Percentiles rank a stretch among this genome's conserved stretches.
Evolutionary conservation across 805 yeast genomes (phyloP).

Genomic region (Candida vaughaniae): DNA sequence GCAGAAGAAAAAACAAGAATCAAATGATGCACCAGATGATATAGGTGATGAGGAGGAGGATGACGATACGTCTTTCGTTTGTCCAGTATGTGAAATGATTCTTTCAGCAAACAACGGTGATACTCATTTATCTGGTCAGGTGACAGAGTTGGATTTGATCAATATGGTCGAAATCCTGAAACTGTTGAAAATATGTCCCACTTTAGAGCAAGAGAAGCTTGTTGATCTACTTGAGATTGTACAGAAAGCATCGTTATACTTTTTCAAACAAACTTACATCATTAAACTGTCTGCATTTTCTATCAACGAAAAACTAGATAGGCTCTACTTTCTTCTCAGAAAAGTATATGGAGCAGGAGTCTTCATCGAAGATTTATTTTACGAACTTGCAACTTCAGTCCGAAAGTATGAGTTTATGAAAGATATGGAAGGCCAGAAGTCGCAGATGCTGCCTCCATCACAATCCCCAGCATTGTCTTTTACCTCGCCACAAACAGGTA

Average conservation of each 20-base stretch:
- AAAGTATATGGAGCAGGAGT: slow-evolving; percentile 33
- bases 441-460: not conserved
- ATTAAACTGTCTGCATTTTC: slow-evolving; percentile 12
- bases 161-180: slow-evolving; percentile 14
- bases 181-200: slow-evolving; percentile 19
- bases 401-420: slow-evolving; percentile 10
- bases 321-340: slow-evolving; percentile 23
- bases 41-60: slow-evolving; percentile 13
- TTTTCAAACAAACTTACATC: slow-evolving; percentile 11
- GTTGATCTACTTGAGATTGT: slow-evolving; percentile 16
- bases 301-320: slow-evolving; percentile 19
- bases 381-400: slow-evolving; percentile 17
- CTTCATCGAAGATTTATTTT: slow-evolving; percentile 21
- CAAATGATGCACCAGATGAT: slow-evolving; percentile 4
- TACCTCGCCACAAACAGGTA: no score
- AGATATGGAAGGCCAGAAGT: not conserved
- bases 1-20: slow-evolving; percentile 1
- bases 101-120: slow-evolving; percentile 17
- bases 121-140: slow-evolving; percentile 13
- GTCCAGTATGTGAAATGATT: slow-evolving; percentile 33
- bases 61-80: slow-evolving; percentile 20
- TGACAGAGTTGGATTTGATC: slow-evolving; percentile 15
- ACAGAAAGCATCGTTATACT: slow-evolving; percentile 7
- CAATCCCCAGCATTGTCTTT: not conserved
- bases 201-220: slow-evolving; percentile 20